Evolutionary conservation across 2,329 filamentous ascomycete species (phyloP).

Genomic region (Verticillium klebahnii): DNA sequence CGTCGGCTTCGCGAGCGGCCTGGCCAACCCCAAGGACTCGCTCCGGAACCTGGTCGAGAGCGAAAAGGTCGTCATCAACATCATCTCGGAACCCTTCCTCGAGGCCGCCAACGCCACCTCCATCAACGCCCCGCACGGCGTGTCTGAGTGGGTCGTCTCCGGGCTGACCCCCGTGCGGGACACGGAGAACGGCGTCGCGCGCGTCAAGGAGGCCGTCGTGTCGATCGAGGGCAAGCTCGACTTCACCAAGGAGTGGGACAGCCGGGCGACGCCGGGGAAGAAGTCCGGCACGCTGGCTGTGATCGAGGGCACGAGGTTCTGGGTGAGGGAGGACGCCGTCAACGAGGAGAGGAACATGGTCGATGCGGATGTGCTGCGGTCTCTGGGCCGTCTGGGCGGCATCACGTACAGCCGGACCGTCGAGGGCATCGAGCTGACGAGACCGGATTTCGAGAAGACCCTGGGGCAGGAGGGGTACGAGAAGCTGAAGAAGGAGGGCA

Average conservation of each 20-base stretch:
- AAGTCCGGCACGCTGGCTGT: constrained; percentile 71
- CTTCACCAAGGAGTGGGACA: constrained; percentile 73
- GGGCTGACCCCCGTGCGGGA: constrained; percentile 66
- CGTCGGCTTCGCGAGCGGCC: constrained; percentile 42
- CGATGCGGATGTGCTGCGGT: constrained; percentile 67
- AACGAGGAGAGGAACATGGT: constrained; percentile 72
- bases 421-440: constrained; percentile 66
- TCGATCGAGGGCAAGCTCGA: constrained; percentile 77
- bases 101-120: constrained; percentile 83
- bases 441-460: constrained; percentile 54
- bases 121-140: constrained; percentile 72
- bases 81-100: constrained; percentile 77
- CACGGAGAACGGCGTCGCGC: constrained; percentile 61
- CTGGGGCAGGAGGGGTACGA: constrained; percentile 49
- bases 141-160: constrained; percentile 58
- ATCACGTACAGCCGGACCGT: constrained; percentile 75
- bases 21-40: constrained; percentile 67
- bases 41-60: constrained; percentile 68
- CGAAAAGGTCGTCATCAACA: constrained; percentile 78
- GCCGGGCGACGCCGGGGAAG: constrained; percentile 62
- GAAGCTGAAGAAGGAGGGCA: constrained; percentile 43
- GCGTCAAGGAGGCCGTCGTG: constrained; percentile 80
- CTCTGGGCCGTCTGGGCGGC: constrained; percentile 75
- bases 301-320: constrained; percentile 81
- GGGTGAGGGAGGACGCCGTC: constrained; percentile 83